phyloP scores from a whole-genome alignment of 1,139 yeast genomes.

The Yamadazyma diospyri region DNA sequence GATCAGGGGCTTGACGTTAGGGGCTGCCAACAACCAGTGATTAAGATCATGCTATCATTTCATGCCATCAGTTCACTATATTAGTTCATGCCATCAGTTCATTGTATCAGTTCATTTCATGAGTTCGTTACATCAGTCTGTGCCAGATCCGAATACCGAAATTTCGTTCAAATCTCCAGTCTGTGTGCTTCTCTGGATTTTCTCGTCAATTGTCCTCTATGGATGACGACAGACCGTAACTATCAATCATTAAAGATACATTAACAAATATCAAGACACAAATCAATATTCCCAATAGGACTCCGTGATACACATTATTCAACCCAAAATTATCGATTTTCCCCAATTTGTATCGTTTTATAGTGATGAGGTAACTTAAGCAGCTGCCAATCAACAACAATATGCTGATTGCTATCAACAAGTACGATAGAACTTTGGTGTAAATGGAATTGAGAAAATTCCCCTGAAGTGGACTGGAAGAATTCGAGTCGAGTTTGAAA shows the following conservation, averaged over 20 bases:
- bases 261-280: conserved; percentile 41
- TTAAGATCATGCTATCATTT: too few species aligned
- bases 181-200: too few species aligned
- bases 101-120: too few species aligned
- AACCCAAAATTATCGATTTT: conserved; percentile 40
- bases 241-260: conserved; percentile 38
- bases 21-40: too few species aligned
- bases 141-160: too few species aligned
- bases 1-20: too few species aligned
- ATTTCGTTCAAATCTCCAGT: too few species aligned
- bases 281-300: conserved; percentile 39
- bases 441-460: conserved; percentile 17
- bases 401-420: conserved; percentile 40
- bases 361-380: conserved; percentile 44
- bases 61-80: too few species aligned
- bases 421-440: conserved; percentile 33
- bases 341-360: conserved; percentile 42
- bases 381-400: conserved; percentile 39
- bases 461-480: conserved; percentile 6
- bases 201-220: too few species aligned
- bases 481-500: conserved; percentile 40
- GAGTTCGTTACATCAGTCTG: too few species aligned
- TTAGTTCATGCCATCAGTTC: too few species aligned
- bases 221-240: too few species aligned
- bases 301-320: conserved; percentile 35